phyloP scores from a whole-genome alignment of 2,329 filamentous ascomycete species.

The Paracorniculantispora psalliotae region DNA sequence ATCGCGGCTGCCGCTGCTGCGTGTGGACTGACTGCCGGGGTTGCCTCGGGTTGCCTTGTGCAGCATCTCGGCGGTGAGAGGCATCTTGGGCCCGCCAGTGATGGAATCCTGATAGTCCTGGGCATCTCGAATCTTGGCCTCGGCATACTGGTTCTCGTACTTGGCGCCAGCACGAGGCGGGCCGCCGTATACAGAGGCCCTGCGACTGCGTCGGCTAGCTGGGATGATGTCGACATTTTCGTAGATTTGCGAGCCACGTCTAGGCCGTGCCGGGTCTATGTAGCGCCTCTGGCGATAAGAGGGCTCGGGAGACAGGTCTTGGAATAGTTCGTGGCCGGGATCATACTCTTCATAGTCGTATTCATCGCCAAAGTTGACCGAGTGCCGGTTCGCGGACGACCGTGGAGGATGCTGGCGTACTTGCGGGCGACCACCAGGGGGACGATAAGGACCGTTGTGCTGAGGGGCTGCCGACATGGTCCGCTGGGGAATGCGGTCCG shows the following conservation, averaged over 20 bases:
- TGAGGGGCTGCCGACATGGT: constrained; percentile 30
- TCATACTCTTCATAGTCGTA: constrained; percentile 37
- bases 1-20: constrained; percentile 56
- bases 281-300: constrained; percentile 30
- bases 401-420: constrained; percentile 26
- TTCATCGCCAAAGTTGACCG: constrained; percentile 29
- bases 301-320: constrained; percentile 33
- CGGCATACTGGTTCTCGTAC: constrained; percentile 28
- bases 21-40: constrained; percentile 51
- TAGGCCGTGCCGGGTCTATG: constrained; percentile 28
- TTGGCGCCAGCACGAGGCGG: constrained; percentile 29
- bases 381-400: constrained; percentile 23
- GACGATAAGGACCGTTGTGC: constrained; percentile 24
- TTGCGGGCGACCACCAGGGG: constrained; percentile 20
- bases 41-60: constrained; percentile 44
- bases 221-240: constrained; percentile 37
- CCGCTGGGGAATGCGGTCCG: constrained; percentile 29
- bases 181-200: constrained; percentile 38
- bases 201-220: constrained; percentile 29
- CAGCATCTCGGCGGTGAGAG: constrained; percentile 53
- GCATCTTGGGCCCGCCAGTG: constrained; percentile 40
- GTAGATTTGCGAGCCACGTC: constrained; percentile 33
- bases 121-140: constrained; percentile 35
- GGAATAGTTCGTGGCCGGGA: constrained; percentile 32
- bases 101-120: constrained; percentile 36